phyloP scores from a whole-genome alignment of 2,329 filamentous ascomycete genomes.

The Paecilomyces fulvus region DNA sequence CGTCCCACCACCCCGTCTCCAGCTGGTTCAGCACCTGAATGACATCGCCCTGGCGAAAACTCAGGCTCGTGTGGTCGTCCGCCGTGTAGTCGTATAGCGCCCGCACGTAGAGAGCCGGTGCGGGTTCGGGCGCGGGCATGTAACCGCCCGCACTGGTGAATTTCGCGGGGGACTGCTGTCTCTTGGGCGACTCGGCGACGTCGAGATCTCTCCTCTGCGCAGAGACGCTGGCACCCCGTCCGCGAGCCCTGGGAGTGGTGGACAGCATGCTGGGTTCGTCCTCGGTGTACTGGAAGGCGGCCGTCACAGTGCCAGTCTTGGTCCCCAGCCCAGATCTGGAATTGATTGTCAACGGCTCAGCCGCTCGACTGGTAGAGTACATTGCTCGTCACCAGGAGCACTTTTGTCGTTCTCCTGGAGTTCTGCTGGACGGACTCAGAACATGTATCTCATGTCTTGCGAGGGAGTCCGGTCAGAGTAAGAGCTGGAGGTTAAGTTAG shows the following conservation, averaged over 20 bases:
- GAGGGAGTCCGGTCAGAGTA: neutral
- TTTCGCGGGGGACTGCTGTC: slow-evolving; percentile 22
- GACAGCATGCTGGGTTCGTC: slow-evolving; percentile 25
- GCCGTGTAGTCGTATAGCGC: slow-evolving; percentile 97
- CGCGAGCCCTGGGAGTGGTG: slow-evolving; percentile 19
- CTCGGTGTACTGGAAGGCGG: slow-evolving; percentile 37
- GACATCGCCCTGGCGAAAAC: slow-evolving; percentile 92
- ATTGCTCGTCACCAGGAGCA: slow-evolving; percentile 12
- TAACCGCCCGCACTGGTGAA: slow-evolving; percentile 20
- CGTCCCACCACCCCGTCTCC: slow-evolving; percentile 99
- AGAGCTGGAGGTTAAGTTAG: neutral
- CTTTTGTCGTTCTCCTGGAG: neutral
- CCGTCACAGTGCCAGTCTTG: slow-evolving; percentile 30
- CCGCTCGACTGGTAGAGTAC: slow-evolving; percentile 25
- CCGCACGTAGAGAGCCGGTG: slow-evolving; percentile 69
- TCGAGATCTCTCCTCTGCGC: slow-evolving; percentile 13
- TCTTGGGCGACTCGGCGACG: slow-evolving; percentile 15
- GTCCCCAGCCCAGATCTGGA: slow-evolving; percentile 23
- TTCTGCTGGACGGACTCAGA: neutral
- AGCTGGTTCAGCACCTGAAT: slow-evolving; percentile 98
- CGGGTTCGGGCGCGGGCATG: slow-evolving; percentile 30
- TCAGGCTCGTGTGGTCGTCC: slow-evolving; percentile 92
- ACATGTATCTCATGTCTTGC: neutral
- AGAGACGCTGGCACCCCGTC: slow-evolving; percentile 23
- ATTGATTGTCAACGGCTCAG: slow-evolving; percentile 25